Evolutionary conservation across 495 filamentous ascomycete species (phyloP).

Genomic region (Podospora bellae-mahoneyi): DNA sequence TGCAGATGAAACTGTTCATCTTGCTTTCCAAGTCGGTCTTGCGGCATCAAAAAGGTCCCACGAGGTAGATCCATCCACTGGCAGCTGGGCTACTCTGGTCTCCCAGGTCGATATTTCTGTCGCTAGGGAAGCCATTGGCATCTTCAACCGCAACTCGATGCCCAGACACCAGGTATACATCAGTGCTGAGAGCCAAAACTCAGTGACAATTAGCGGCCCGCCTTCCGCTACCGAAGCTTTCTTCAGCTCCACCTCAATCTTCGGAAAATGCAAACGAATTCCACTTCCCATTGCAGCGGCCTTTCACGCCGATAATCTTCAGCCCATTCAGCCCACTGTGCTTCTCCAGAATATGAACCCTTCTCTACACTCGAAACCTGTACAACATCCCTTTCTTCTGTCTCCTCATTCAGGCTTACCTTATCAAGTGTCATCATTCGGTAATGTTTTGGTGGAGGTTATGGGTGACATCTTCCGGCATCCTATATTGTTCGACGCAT

Average conservation of each 20-base stretch:
- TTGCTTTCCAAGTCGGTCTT: constrained; percentile 61
- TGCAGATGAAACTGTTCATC: constrained; percentile 59
- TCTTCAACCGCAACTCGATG: constrained; percentile 17
- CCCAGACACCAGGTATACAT: constrained; percentile 18
- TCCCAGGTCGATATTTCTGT: constrained; percentile 35
- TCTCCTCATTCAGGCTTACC: constrained; percentile 19
- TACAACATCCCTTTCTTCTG: constrained; percentile 13
- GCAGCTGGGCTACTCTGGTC: constrained; percentile 43
- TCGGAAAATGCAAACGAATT: constrained; percentile 39
- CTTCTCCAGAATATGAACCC: background rate
- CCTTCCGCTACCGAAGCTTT: constrained; percentile 20
- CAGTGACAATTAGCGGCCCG: constrained; percentile 39
- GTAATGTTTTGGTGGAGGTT: constrained; percentile 2
- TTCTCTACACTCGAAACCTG: constrained; percentile 2
- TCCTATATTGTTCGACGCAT: constrained; percentile 13
- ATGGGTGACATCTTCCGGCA: constrained; percentile 17
- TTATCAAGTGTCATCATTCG: constrained; percentile 10
- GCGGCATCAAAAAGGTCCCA: constrained; percentile 41
- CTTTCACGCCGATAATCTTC: constrained; percentile 36
- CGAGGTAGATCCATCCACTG: constrained; percentile 39
- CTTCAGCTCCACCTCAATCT: constrained; percentile 5
- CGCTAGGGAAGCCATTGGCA: constrained; percentile 35
- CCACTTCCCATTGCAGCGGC: constrained; percentile 57
- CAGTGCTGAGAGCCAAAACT: constrained; percentile 32
- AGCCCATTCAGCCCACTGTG: background rate